Percentiles rank a stretch among this genome's conserved stretches.
phyloP scores from a whole-genome alignment of 176 grass and related monocot species.

The Raddia guianensis region DNA sequence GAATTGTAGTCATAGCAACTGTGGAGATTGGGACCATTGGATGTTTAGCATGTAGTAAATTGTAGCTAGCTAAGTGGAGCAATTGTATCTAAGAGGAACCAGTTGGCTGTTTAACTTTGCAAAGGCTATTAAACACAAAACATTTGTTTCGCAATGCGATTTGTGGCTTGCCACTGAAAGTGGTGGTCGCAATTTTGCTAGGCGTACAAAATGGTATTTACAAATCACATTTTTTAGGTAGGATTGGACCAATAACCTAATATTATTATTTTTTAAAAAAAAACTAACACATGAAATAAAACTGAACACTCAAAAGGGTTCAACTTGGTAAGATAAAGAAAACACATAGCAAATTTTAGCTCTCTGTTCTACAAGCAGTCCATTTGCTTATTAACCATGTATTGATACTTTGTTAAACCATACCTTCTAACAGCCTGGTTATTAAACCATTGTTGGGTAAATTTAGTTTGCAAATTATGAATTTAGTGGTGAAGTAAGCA shows the following conservation, averaged over 20 bases:
- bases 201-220: neutral
- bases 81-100: neutral
- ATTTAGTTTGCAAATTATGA: neutral
- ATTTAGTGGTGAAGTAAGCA: slow-evolving; percentile 14
- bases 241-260: neutral
- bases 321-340: slow-evolving; percentile 2
- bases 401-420: neutral
- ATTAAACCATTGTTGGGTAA: neutral
- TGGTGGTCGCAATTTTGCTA: neutral
- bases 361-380: neutral
- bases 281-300: neutral
- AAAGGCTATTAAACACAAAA: neutral
- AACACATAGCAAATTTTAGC: slow-evolving; percentile 10
- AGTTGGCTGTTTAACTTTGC: neutral
- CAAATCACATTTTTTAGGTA: neutral
- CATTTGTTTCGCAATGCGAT: neutral
- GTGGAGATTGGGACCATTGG: neutral
- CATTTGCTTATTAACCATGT: neutral
- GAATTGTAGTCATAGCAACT: slow-evolving; percentile 5
- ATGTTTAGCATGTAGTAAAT: neutral
- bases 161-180: neutral
- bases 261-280: neutral
- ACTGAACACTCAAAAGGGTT: neutral
- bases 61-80: neutral
- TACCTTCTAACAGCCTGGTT: neutral